These are phyloP conservation scores for Calonectria fujianensis DNA, from an alignment of 2,329 filamentous ascomycete species.

Conservation along the genomic window DNA sequence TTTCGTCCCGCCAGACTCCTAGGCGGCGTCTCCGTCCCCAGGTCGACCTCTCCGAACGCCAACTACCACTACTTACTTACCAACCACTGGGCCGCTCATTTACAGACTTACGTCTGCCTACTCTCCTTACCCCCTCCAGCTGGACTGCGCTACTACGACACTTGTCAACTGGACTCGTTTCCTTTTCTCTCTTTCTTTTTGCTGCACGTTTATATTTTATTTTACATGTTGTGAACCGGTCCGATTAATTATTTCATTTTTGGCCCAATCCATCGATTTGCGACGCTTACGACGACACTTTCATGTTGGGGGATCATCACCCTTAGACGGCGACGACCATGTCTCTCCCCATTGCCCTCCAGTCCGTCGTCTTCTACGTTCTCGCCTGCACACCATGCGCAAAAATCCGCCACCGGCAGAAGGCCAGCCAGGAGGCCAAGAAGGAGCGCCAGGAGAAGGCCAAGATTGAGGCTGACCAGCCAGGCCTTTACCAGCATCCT, in stretches of 20 bases:
- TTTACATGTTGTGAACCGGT: slow-evolving; percentile 30
- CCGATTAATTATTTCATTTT: not conserved
- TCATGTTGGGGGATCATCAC: slow-evolving; percentile 49
- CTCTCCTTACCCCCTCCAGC: slow-evolving; percentile 25
- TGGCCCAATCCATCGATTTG: slow-evolving; percentile 7
- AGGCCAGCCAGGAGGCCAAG: slow-evolving; percentile 82
- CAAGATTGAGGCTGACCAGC: slow-evolving; percentile 80
- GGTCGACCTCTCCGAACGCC: slow-evolving; percentile 4
- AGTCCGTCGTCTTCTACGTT: slow-evolving; percentile 87
- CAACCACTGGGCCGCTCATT: slow-evolving; percentile 36
- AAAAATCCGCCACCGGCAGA: slow-evolving; percentile 80
- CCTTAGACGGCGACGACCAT: slow-evolving; percentile 56
- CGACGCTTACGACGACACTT: slow-evolving; percentile 17
- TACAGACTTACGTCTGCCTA: slow-evolving; percentile 28
- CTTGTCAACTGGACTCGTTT: slow-evolving; percentile 24
- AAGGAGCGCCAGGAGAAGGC: slow-evolving; percentile 80
- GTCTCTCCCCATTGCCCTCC: slow-evolving; percentile 76
- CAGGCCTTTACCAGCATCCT: slow-evolving; percentile 85
- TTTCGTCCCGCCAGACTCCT: slow-evolving; percentile 17
- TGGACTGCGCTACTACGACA: slow-evolving; percentile 29
- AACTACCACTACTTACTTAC: slow-evolving; percentile 26
- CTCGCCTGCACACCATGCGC: slow-evolving; percentile 87
- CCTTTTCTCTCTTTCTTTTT: slow-evolving; percentile 28
- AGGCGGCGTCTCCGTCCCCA: slow-evolving; percentile 25
- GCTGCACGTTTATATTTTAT: not conserved